Percentiles rank a stretch among this genome's conserved stretches.
phyloP scores from a whole-genome alignment of 345 rosid genomes.

The Bruguiera gymnorhiza region DNA sequence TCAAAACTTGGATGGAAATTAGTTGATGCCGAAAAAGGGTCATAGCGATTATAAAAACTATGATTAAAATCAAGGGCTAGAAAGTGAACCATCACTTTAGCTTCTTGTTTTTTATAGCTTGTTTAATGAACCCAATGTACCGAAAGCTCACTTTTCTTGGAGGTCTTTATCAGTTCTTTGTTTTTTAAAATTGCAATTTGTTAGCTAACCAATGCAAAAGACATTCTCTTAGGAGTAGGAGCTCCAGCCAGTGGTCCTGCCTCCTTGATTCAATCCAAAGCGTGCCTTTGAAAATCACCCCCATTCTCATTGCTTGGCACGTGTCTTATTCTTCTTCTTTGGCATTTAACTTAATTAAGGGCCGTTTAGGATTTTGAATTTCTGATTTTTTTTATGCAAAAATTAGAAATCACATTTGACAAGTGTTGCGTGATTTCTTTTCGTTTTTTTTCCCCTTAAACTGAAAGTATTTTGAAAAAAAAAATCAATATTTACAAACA shows the following conservation, averaged over 20 bases:
- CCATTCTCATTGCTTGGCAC: constrained; percentile 53
- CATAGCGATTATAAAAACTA: constrained; percentile 50
- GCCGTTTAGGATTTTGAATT: too few relatives aligned
- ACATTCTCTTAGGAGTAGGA: constrained; percentile 49
- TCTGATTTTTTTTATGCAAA: too few relatives aligned
- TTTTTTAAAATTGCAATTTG: constrained; percentile 21
- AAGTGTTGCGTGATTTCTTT: too few relatives aligned
- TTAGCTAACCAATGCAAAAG: constrained; percentile 31
- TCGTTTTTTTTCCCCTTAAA: too few relatives aligned
- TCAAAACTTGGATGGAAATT: constrained; percentile 17
- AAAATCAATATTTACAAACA: too few relatives aligned
- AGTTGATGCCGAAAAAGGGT: constrained; percentile 25
- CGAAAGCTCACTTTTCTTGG: constrained; percentile 28
- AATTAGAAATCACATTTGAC: too few relatives aligned
- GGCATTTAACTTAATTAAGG: constrained; percentile 37
- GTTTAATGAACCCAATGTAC: constrained; percentile 28
- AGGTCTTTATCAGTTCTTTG: constrained; percentile 12
- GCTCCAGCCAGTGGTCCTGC: constrained; percentile 43
- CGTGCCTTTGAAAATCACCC: constrained; percentile 84
- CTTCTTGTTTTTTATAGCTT: constrained; percentile 4
- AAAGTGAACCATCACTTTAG: constrained; percentile 30
- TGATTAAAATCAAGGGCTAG: constrained; percentile 50
- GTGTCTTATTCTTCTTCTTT: constrained; percentile 75
- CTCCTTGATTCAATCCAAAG: constrained; percentile 85
- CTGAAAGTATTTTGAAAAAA: too few relatives aligned